Percentiles rank a stretch among this genome's conserved stretches.
Evolutionary conservation across 2,329 filamentous ascomycete species (phyloP).

Genomic region (Bipolaris sorokiniana): DNA sequence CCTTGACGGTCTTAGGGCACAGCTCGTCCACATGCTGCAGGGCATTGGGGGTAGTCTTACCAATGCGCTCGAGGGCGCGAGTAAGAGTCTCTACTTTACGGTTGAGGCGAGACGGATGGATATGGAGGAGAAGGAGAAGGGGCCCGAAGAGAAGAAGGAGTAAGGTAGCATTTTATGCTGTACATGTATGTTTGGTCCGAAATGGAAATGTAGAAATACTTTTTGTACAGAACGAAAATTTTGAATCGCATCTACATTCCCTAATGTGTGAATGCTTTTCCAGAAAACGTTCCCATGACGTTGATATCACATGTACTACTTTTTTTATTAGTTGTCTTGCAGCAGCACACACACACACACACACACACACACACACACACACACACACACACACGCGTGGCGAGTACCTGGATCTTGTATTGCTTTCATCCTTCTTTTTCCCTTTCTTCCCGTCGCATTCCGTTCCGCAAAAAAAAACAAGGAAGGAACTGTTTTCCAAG

Average conservation of each 20-base stretch:
- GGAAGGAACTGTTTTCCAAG: no score
- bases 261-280: neutral
- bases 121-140: slow-evolving; percentile 73
- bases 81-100: slow-evolving; percentile 84
- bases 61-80: slow-evolving; percentile 76
- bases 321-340: no score
- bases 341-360: no score
- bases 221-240: neutral
- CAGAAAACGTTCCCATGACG: neutral
- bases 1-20: slow-evolving; percentile 77
- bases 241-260: neutral
- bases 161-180: slow-evolving; percentile 1
- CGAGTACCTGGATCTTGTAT: no score
- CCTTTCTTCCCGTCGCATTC: no score
- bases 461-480: no score
- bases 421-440: no score
- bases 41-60: slow-evolving; percentile 79
- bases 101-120: slow-evolving; percentile 81
- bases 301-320: no score
- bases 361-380: no score
- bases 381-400: no score
- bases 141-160: slow-evolving; percentile 28
- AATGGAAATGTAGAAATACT: slow-evolving; percentile 2
- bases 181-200: neutral
- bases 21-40: slow-evolving; percentile 82